Conservation (phyloP, 208 protist species). For the Acanthamoeba triangularis region DNA sequence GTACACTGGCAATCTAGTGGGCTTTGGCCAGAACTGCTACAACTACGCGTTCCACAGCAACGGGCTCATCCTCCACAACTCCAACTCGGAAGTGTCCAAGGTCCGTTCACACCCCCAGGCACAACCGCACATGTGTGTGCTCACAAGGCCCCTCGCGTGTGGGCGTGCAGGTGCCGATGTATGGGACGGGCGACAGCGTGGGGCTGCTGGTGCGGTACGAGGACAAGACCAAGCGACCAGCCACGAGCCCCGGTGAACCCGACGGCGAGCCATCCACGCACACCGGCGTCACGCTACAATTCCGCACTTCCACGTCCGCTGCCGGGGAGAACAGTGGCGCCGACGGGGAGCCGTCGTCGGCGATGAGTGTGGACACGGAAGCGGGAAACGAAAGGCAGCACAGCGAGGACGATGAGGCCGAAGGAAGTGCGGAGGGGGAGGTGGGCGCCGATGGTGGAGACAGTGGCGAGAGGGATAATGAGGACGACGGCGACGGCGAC, state of each 20-base stretch:
- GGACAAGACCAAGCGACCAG: background rate
- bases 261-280: background rate
- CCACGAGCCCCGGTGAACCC: background rate
- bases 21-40: conserved; percentile 26
- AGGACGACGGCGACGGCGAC: background rate
- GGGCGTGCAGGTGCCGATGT: conserved; percentile 4
- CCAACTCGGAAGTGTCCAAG: background rate
- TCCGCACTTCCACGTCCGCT: background rate
- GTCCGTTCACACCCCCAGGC: background rate
- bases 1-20: conserved; percentile 31
- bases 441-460: background rate
- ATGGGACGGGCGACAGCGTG: background rate
- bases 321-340: too few species aligned
- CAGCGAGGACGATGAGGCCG: background rate
- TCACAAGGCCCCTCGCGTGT: too few species aligned
- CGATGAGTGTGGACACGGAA: too few species aligned
- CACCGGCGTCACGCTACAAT: background rate
- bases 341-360: too few species aligned
- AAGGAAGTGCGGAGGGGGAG: background rate
- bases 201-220: conserved; percentile 31
- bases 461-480: background rate
- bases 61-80: conserved; percentile 9
- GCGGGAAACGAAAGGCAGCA: background rate
- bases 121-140: too few species aligned
- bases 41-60: conserved; percentile 56